These are phyloP conservation scores for Botrytis medusae DNA, from an alignment of 2,329 filamentous ascomycete species.

Conservation along the genomic window DNA sequence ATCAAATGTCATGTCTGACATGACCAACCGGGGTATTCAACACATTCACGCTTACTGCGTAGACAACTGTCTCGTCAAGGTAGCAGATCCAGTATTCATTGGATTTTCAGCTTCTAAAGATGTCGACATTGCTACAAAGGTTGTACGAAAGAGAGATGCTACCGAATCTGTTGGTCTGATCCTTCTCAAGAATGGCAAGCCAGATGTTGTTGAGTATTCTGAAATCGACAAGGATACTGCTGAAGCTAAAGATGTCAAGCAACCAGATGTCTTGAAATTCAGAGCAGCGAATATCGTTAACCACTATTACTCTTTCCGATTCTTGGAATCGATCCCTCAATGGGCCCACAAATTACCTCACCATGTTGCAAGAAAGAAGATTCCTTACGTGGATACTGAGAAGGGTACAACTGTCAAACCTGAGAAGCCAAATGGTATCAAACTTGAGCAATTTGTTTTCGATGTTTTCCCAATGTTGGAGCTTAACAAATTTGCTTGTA, in stretches of 20 bases:
- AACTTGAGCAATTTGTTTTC: slow-evolving; percentile 98
- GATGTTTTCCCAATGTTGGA: slow-evolving; percentile 91
- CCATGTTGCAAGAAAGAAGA: slow-evolving; percentile 98
- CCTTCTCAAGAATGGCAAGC: slow-evolving; percentile 90
- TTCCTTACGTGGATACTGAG: slow-evolving; percentile 76
- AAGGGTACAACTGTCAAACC: slow-evolving; percentile 83
- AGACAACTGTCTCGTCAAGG: slow-evolving; percentile 98
- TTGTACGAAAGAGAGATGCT: slow-evolving; percentile 96
- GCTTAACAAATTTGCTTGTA: slow-evolving; percentile 86
- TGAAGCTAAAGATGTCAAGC: slow-evolving; percentile 80
- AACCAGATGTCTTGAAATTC: slow-evolving; percentile 84
- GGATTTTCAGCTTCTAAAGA: slow-evolving; percentile 86
- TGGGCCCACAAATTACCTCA: slow-evolving; percentile 88
- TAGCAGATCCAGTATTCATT: slow-evolving; percentile 95
- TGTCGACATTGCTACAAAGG: slow-evolving; percentile 97
- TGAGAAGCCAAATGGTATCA: slow-evolving; percentile 94
- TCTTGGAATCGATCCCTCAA: slow-evolving; percentile 84
- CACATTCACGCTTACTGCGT: slow-evolving; percentile 98
- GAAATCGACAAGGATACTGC: slow-evolving; percentile 91
- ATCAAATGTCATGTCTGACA: slow-evolving; percentile 79
- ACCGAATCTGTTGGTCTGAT: slow-evolving; percentile 96
- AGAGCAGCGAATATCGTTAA: slow-evolving; percentile 99
- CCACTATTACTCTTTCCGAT: slow-evolving; percentile 97
- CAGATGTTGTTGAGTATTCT: slow-evolving; percentile 97
- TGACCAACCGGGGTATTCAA: slow-evolving; percentile 84